phyloP scores from a whole-genome alignment of 2,329 filamentous ascomycete species.

The Davidsoniella australis region DNA sequence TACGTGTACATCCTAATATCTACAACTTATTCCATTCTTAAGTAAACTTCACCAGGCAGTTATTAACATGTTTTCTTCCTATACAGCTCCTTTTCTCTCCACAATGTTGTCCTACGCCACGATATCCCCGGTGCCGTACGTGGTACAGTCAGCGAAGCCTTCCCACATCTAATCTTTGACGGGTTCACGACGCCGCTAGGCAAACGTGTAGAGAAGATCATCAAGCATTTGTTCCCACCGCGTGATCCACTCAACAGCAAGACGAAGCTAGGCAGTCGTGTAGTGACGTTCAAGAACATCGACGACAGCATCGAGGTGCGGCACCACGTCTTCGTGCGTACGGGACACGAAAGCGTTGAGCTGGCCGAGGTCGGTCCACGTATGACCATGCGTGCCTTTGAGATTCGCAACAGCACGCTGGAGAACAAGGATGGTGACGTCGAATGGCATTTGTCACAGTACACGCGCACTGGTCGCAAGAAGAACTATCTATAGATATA shows the following conservation, averaged over 20 bases:
- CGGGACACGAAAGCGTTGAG: slow-evolving; percentile 77
- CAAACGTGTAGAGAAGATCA: slow-evolving; percentile 65
- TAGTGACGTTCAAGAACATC: slow-evolving; percentile 88
- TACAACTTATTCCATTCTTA: not conserved
- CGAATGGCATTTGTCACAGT: slow-evolving; percentile 93
- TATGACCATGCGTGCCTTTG: slow-evolving; percentile 94
- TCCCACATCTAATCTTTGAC: slow-evolving; percentile 91
- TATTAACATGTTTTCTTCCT: not conserved
- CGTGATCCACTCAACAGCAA: slow-evolving; percentile 56
- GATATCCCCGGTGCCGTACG: slow-evolving; percentile 80
- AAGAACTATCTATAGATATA: slow-evolving; percentile 73
- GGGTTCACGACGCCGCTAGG: slow-evolving; percentile 74
- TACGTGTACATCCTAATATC: slow-evolving; percentile 6
- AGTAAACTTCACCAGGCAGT: too few species aligned
- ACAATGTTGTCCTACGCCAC: slow-evolving; percentile 82
- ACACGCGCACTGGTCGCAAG: slow-evolving; percentile 83
- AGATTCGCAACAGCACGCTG: slow-evolving; percentile 78
- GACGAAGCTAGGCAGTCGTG: slow-evolving; percentile 65
- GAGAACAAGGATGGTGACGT: slow-evolving; percentile 92
- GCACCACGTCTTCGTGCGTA: slow-evolving; percentile 71
- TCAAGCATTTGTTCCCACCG: slow-evolving; percentile 90
- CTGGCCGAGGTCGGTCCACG: slow-evolving; percentile 78
- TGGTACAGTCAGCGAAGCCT: slow-evolving; percentile 80
- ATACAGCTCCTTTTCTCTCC: slow-evolving; percentile 64
- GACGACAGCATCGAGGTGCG: slow-evolving; percentile 88